Conservation (phyloP, 2,329 filamentous ascomycete genomes). For the Reticulascus tulasneorum region DNA sequence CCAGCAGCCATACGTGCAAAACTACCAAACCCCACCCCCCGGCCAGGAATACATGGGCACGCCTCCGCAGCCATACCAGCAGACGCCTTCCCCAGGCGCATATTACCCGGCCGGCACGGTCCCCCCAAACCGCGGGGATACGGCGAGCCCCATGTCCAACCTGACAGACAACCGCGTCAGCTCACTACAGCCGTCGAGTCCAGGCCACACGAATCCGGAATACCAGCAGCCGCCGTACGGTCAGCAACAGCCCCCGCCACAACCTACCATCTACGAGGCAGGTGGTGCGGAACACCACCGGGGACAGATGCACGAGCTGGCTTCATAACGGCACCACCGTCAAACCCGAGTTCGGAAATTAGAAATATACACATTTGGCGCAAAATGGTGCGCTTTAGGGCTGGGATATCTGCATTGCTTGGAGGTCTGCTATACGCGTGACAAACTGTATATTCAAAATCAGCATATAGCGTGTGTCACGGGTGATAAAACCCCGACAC, state of each 20-base stretch:
- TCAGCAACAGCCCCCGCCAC: conserved; percentile 19
- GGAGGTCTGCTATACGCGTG: no score
- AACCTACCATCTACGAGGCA: conserved; percentile 32
- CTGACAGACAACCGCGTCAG: conserved; percentile 9
- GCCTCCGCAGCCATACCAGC: conserved; percentile 14
- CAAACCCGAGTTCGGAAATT: no score
- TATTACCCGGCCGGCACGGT: conserved; percentile 11
- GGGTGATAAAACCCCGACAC: no score
- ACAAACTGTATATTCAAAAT: no score
- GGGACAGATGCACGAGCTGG: conserved; percentile 38
- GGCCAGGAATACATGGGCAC: conserved; percentile 10
- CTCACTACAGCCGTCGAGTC: conserved; percentile 4
- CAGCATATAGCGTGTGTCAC: no score
- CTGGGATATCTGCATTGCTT: no score
- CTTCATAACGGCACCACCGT: no score
- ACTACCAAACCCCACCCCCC: conserved; percentile 1
- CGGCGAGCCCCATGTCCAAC: conserved; percentile 12
- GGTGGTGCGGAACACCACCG: conserved; percentile 31
- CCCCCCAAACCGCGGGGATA: conserved; percentile 11
- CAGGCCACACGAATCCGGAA: conserved; percentile 17
- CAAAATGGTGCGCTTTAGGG: no score
- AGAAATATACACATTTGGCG: no score
- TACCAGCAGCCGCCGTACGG: conserved; percentile 11
- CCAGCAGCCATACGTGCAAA: conserved; percentile 9
- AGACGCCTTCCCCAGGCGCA: conserved; percentile 11